Evolutionary conservation across 257 asterid species (phyloP), one percentile per base, ranked within the genome.

Genomic region (Solanum dulcamara): DNA sequence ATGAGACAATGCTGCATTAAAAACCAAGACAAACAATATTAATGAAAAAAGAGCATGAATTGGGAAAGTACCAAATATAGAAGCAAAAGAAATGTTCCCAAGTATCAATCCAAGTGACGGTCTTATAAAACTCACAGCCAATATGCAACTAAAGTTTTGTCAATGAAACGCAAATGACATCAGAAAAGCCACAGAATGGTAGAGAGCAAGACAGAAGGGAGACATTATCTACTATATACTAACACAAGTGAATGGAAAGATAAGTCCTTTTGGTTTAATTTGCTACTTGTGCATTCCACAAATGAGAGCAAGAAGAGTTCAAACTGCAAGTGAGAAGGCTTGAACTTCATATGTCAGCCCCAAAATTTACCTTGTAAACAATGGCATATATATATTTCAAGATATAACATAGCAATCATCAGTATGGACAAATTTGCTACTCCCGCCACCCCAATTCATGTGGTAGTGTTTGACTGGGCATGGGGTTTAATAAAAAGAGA

Each of bases 1-100:
- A 87, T 96, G 97, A 48, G 99, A 96, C 84, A 95, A 83, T 83
- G 98, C 99, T 96, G 89, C 82, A 83, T 28, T 55, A 62, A 46
- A 77, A 86, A 92, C 92, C 87, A 93, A 91, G 94, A 91, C 74
- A 83, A 89, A 24, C 51, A 50, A 46, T 59, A 35, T 44, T 70
- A 68, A 62, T 80, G 38, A 26, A 80, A 38, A 62, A 71, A 48
- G 37, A 26, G 59, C 46, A 46, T 8, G 82, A 77, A 50, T 46
- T 77, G 37, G 82, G 60, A 44, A 44, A 48, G 44, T 48, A 48
- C 44, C 83, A 50, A 17, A 48, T 79, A 51, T 30, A 48, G 66
- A 50, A 28, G 44, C 83, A 79, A 48, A 48, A 79, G 20, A 10
- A 10, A 48, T 50, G 42, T 48, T 79, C 24, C 82, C 40, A 44